phyloP scores from a whole-genome alignment of 2,329 filamentous ascomycete genomes.

The Phialophora chinensis region DNA sequence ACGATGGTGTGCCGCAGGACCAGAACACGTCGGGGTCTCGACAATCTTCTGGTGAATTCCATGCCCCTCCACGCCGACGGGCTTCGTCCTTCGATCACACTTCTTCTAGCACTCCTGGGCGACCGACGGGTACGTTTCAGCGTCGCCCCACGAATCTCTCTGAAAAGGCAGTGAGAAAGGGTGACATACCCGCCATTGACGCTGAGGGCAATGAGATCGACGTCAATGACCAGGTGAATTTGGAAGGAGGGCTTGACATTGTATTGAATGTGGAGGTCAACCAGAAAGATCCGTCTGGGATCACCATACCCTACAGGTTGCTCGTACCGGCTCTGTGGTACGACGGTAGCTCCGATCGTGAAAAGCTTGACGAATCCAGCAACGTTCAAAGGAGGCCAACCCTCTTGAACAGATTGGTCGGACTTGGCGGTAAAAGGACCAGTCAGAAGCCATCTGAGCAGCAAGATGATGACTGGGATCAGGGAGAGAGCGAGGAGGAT shows the following conservation, averaged over 20 bases:
- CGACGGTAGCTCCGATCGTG: constrained; percentile 46
- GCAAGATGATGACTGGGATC: constrained; percentile 41
- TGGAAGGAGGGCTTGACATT: constrained; percentile 84
- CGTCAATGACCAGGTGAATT: constrained; percentile 64
- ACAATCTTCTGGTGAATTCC: constrained; percentile 32
- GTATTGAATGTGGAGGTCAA: constrained; percentile 89
- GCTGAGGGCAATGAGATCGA: constrained; percentile 61
- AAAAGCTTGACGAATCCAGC: constrained; percentile 35
- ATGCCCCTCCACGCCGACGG: constrained; percentile 17
- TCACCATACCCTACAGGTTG: constrained; percentile 84
- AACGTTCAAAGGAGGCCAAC: constrained; percentile 34
- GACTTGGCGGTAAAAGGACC: constrained; percentile 29
- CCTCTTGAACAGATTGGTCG: constrained; percentile 36
- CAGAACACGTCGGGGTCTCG: constrained; percentile 24
- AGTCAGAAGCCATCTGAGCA: constrained; percentile 36
- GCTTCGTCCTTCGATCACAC: constrained; percentile 38
- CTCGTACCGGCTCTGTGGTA: constrained; percentile 77
- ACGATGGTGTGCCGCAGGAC: constrained; percentile 33
- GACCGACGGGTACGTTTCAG: constrained; percentile 59
- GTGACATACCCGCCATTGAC: constrained; percentile 45
- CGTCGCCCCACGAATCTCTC: constrained; percentile 73
- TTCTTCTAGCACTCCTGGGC: constrained; percentile 37
- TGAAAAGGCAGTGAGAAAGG: constrained; percentile 64
- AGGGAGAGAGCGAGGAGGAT: constrained; percentile 40
- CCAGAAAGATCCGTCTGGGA: constrained; percentile 81